These are phyloP conservation scores for Aspergillus pseudoglaucus DNA, from an alignment of 2,329 filamentous ascomycete species.

Conservation along the genomic window DNA sequence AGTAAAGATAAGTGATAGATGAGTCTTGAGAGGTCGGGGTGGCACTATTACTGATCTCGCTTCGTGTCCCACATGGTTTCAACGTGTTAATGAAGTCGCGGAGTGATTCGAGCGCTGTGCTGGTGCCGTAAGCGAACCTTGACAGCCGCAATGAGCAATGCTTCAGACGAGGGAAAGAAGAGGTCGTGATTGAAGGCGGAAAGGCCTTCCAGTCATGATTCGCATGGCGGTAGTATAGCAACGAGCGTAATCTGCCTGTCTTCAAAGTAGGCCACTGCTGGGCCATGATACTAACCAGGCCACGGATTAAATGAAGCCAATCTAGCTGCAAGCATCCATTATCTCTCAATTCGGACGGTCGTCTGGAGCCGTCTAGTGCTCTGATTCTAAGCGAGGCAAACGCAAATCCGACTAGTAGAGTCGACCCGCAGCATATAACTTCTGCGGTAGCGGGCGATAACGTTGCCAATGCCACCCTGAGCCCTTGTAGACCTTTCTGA, in stretches of 20 bases:
- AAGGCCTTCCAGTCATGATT: constrained; percentile 12
- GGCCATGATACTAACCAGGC: constrained; percentile 3
- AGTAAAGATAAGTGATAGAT: neutral
- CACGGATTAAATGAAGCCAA: constrained; percentile 14
- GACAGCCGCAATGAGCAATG: neutral
- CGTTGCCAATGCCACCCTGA: constrained; percentile 9
- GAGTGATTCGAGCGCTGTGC: constrained; percentile 1
- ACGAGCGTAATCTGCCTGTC: constrained; percentile 6
- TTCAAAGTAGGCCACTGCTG: constrained; percentile 10
- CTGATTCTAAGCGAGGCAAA: constrained; percentile 13
- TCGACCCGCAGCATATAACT: constrained; percentile 10
- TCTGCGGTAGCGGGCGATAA: constrained; percentile 6
- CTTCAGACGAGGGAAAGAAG: neutral
- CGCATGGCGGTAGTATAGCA: constrained; percentile 7
- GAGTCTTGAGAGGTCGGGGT: neutral
- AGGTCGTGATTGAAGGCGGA: neutral
- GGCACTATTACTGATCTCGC: neutral
- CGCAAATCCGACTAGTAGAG: constrained; percentile 14
- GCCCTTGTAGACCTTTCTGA: constrained; percentile 13
- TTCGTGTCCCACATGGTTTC: neutral
- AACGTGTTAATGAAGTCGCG: neutral
- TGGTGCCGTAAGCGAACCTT: constrained; percentile 3
- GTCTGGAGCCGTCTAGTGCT: neutral
- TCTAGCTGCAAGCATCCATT: constrained; percentile 5
- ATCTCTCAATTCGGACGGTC: neutral